Conservation (phyloP, 768 basidiomycete genomes). For the Clitopilus hobsonii region DNA sequence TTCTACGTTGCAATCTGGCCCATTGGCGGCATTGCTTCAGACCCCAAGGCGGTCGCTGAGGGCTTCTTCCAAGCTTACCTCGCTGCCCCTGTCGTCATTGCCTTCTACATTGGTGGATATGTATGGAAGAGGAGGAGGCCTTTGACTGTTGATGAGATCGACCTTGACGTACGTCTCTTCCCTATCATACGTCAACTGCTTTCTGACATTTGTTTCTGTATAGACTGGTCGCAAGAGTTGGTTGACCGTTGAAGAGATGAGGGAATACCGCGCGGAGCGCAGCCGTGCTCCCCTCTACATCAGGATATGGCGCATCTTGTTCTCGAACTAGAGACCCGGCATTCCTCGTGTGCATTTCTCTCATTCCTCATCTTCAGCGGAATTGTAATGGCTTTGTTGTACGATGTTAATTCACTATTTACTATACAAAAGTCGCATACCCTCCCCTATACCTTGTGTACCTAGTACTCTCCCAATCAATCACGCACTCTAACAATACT, state of each 20-base stretch:
- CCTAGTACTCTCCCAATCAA: not conserved
- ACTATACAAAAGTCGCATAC: not conserved
- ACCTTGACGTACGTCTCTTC: constrained; percentile 29
- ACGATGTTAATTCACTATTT: not conserved
- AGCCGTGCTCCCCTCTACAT: constrained; percentile 28
- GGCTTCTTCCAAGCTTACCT: constrained; percentile 39
- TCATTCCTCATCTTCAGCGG: not conserved
- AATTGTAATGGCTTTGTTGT: constrained; percentile 1
- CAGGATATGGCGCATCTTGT: constrained; percentile 34
- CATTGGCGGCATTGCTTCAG: constrained; percentile 27
- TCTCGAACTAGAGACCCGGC: constrained; percentile 28
- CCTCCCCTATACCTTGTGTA: not conserved
- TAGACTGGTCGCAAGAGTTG: constrained; percentile 41
- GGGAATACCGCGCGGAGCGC: constrained; percentile 37
- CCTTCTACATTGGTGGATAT: constrained; percentile 33
- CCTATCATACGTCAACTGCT: not conserved
- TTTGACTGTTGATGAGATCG: constrained; percentile 30
- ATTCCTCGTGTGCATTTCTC: not conserved
- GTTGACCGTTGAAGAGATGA: constrained; percentile 41
- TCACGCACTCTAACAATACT: not conserved
- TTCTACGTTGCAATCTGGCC: constrained; percentile 42
- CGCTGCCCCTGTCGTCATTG: constrained; percentile 33
- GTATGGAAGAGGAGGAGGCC: constrained; percentile 37
- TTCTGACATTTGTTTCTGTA: not conserved
- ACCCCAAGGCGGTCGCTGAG: constrained; percentile 23